A percentile compares a stretch with the other conserved stretches of the same genome.
Conservation (phyloP, 1,284 basidiomycete species). For the Apiotrichum gamsii region DNA sequence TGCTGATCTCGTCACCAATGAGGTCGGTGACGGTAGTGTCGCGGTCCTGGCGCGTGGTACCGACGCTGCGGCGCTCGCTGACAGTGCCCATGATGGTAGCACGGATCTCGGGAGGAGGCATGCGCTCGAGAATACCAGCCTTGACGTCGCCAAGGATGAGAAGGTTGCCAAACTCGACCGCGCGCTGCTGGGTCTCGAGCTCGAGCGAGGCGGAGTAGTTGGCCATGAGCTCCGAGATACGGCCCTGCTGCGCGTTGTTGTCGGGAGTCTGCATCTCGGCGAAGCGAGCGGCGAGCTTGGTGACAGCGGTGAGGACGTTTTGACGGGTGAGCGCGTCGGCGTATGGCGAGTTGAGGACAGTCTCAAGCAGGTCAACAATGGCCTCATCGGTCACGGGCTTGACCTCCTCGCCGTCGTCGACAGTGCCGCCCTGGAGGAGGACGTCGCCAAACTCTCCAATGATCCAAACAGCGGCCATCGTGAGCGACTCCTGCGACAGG, state of each 20-base stretch:
- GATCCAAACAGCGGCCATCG: constrained; percentile 88
- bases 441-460: constrained; percentile 95
- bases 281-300: constrained; percentile 79
- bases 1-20: constrained; percentile 65
- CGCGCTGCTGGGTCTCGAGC: constrained; percentile 90
- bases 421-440: constrained; percentile 78
- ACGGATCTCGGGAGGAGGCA: constrained; percentile 96
- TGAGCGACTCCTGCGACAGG: constrained; percentile 93
- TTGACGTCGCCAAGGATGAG: constrained; percentile 66
- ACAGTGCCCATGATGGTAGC: constrained; percentile 88
- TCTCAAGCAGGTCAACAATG: constrained; percentile 77
- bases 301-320: constrained; percentile 82
- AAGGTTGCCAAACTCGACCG: constrained; percentile 87
- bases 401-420: constrained; percentile 73
- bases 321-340: constrained; percentile 85
- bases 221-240: constrained; percentile 68
- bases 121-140: constrained; percentile 89
- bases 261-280: constrained; percentile 49
- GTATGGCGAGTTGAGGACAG: constrained; percentile 88
- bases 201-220: constrained; percentile 78
- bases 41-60: constrained; percentile 70
- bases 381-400: constrained; percentile 69
- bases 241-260: constrained; percentile 64
- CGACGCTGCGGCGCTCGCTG: constrained; percentile 85
- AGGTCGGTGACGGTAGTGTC: constrained; percentile 66